phyloP scores from a whole-genome alignment of 495 filamentous ascomycete species.

The Cudoniella acicularis region DNA sequence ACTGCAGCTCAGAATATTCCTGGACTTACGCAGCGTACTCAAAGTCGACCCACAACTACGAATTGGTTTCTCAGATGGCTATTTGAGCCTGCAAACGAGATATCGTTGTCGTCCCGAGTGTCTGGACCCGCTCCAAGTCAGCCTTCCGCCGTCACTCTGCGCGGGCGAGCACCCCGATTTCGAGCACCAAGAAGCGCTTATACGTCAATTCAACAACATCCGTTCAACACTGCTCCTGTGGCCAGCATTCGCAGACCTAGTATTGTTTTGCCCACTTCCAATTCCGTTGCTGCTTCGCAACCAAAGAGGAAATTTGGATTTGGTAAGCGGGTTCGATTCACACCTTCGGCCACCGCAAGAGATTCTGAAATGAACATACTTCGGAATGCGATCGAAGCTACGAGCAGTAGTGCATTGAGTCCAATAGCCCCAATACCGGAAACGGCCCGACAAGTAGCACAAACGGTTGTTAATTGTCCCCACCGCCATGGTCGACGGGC shows the following conservation, averaged over 20 bases:
- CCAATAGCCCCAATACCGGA: conserved; percentile 2
- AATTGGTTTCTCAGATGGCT: conserved; percentile 19
- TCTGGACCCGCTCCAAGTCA: background rate
- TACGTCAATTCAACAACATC: conserved; percentile 22
- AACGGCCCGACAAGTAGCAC: background rate
- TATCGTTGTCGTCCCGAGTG: conserved; percentile 2
- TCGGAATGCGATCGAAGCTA: conserved; percentile 11
- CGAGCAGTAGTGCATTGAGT: background rate
- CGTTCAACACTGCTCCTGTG: conserved; percentile 19
- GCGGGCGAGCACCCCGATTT: conserved; percentile 18
- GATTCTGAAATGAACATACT: conserved; percentile 14
- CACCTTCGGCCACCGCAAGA: conserved; percentile 15
- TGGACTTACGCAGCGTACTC: background rate
- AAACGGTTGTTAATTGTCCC: background rate
- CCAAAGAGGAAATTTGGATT: background rate
- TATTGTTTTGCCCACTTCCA: background rate
- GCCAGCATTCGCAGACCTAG: background rate
- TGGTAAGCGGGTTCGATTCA: conserved; percentile 16
- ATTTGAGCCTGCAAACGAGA: conserved; percentile 6
- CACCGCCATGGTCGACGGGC: background rate
- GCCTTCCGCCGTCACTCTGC: conserved; percentile 5
- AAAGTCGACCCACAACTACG: background rate
- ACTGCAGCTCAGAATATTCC: conserved; percentile 19
- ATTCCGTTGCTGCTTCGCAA: background rate
- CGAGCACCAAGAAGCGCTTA: conserved; percentile 26